Evolutionary conservation across 2,329 filamentous ascomycete genomes (phyloP).

Genomic region (Pezicula carpinea): DNA sequence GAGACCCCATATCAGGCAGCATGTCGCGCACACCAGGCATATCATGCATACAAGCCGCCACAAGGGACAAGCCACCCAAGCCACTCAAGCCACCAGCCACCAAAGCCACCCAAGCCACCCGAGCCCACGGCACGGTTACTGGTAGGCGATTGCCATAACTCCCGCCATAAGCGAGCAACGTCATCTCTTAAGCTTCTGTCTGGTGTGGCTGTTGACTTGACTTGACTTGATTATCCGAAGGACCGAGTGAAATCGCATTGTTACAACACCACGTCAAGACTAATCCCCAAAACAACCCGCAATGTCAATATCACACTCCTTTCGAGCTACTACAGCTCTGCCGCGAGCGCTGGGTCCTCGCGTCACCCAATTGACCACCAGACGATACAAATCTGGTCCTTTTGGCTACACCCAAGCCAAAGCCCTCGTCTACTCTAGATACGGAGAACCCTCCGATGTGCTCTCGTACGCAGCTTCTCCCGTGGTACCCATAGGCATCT

Average conservation of each 20-base stretch:
- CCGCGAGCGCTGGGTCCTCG: constrained; percentile 9
- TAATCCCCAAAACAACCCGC: constrained; percentile 1
- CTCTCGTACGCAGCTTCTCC: constrained; percentile 43
- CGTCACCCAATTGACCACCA: constrained; percentile 11
- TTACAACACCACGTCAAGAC: neutral
- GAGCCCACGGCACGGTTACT: neutral
- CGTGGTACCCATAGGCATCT: neutral
- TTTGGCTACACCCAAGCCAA: constrained; percentile 85
- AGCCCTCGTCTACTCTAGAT: constrained; percentile 69
- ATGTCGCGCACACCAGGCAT: too few relatives aligned
- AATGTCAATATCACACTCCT: constrained; percentile 14
- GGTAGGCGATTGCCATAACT: too few relatives aligned
- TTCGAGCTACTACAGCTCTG: constrained; percentile 13
- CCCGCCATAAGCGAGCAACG: too few relatives aligned
- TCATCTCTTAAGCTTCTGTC: constrained; percentile 9
- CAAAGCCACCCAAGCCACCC: too few relatives aligned
- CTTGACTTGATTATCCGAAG: too few relatives aligned
- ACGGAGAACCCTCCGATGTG: constrained; percentile 71
- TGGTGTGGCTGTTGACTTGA: neutral
- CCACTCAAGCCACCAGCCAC: neutral
- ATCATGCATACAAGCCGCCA: too few relatives aligned
- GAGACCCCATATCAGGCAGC: too few relatives aligned
- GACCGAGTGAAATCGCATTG: too few relatives aligned
- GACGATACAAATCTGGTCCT: constrained; percentile 45
- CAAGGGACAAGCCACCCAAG: too few relatives aligned